phyloP scores from a whole-genome alignment of 1,284 basidiomycete species.

The Meripilus lineatus region DNA sequence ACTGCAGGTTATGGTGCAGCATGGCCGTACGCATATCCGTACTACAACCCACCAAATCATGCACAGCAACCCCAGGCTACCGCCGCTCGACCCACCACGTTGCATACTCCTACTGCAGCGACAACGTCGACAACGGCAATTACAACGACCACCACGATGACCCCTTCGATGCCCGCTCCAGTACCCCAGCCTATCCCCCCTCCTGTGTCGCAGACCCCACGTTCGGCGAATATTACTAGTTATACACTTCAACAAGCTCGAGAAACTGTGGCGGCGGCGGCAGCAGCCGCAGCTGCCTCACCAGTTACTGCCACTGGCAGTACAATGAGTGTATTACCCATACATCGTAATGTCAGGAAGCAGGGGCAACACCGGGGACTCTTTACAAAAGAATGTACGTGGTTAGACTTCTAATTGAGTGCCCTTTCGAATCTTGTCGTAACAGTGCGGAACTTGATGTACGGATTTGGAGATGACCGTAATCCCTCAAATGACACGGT shows the following conservation, averaged over 20 bases:
- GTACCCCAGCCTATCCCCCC: too few species aligned
- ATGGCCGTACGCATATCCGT: conserved; percentile 29
- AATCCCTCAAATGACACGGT: conserved; percentile 85
- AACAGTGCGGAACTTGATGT: conserved; percentile 85
- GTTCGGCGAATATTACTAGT: too few species aligned
- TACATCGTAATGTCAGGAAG: conserved; percentile 49
- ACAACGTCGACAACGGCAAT: conserved; percentile 16
- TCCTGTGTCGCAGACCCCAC: too few species aligned
- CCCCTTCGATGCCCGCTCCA: conserved; percentile 12
- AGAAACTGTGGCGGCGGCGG: too few species aligned
- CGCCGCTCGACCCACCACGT: background rate
- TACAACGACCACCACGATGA: conserved; percentile 12
- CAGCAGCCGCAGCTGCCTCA: conserved; percentile 34
- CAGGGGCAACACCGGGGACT: conserved; percentile 64
- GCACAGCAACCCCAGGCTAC: conserved; percentile 15
- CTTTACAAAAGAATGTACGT: conserved; percentile 76
- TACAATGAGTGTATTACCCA: conserved; percentile 38
- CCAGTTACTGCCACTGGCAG: conserved; percentile 24
- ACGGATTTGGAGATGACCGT: conserved; percentile 91
- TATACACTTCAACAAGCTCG: conserved; percentile 25
- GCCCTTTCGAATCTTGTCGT: conserved; percentile 3
- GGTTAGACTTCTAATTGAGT: background rate
- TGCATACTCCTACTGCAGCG: conserved; percentile 11
- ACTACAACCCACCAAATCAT: conserved; percentile 18
- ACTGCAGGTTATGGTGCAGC: conserved; percentile 27